phyloP scores from a whole-genome alignment of 108 stramenopile species.

The Epithemia pelagica region DNA sequence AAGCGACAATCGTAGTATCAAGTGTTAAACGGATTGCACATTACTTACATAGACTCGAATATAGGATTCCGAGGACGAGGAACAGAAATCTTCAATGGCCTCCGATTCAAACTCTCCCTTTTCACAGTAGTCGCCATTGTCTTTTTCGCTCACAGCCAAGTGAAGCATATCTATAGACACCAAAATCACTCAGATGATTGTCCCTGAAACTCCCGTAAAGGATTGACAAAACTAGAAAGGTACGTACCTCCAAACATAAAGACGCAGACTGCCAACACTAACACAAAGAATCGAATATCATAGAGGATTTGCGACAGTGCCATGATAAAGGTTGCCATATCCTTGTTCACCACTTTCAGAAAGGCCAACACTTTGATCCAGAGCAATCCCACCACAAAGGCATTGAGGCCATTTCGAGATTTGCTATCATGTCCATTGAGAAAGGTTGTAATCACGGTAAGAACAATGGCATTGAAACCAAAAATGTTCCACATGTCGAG shows the following conservation, averaged over 20 bases:
- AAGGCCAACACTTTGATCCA: constrained; percentile 42
- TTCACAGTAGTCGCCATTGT: background rate
- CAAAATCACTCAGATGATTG: too few species aligned
- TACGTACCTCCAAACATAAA: constrained; percentile 33
- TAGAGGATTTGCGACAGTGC: constrained; percentile 21
- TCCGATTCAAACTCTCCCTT: background rate
- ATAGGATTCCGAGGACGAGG: constrained; percentile 2
- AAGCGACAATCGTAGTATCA: too few species aligned
- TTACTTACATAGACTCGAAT: background rate
- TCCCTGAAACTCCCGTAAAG: too few species aligned
- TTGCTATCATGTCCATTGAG: background rate
- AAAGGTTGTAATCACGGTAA: constrained; percentile 4
- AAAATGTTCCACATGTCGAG: constrained; percentile 20
- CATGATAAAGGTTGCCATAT: constrained; percentile 51
- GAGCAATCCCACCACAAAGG: constrained; percentile 29
- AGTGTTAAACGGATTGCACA: background rate
- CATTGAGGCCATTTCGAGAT: constrained; percentile 14
- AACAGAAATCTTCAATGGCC: constrained; percentile 21
- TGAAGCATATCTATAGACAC: constrained; percentile 27
- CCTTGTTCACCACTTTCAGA: constrained; percentile 35
- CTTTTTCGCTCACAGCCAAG: constrained; percentile 7
- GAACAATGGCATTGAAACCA: constrained; percentile 17
- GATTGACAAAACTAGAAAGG: too few species aligned
- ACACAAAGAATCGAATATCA: constrained; percentile 23
- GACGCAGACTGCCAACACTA: constrained; percentile 26